phyloP scores from a whole-genome alignment of 2,329 filamentous ascomycete genomes.

The Aureobasidium sp. region DNA sequence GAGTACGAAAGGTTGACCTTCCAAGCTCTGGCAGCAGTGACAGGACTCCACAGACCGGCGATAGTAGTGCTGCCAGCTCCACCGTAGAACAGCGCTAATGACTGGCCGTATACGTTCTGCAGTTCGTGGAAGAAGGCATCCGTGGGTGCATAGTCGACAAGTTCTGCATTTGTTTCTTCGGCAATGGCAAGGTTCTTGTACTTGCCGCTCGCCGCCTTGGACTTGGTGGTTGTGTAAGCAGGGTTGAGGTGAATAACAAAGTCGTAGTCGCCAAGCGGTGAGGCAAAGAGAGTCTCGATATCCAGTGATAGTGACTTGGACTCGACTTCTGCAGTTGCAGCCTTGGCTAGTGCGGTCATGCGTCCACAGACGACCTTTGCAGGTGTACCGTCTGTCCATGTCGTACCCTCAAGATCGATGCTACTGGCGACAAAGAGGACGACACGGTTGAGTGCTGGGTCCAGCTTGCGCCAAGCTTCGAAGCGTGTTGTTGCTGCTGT shows the following conservation, averaged over 20 bases:
- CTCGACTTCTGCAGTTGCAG: slow-evolving; percentile 53
- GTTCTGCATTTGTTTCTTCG: slow-evolving; percentile 33
- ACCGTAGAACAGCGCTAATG: slow-evolving; percentile 73
- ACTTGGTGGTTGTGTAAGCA: slow-evolving; percentile 36
- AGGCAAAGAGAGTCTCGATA: slow-evolving; percentile 57
- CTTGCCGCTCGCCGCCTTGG: slow-evolving; percentile 32
- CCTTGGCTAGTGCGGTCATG: slow-evolving; percentile 72
- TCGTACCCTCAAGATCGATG: slow-evolving; percentile 65
- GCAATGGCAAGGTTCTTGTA: slow-evolving; percentile 76
- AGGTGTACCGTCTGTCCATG: slow-evolving; percentile 68
- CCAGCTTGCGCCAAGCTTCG: slow-evolving; percentile 76
- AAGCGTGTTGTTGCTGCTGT: slow-evolving; percentile 61
- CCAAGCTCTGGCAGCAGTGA: slow-evolving; percentile 49
- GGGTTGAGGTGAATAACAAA: slow-evolving; percentile 66
- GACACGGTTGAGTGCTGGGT: slow-evolving; percentile 77
- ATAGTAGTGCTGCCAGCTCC: slow-evolving; percentile 47
- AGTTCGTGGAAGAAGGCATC: slow-evolving; percentile 60
- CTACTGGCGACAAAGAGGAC: slow-evolving; percentile 76
- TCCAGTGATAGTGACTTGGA: slow-evolving; percentile 28
- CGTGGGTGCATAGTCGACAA: slow-evolving; percentile 51
- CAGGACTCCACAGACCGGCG: slow-evolving; percentile 58
- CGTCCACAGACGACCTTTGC: slow-evolving; percentile 76
- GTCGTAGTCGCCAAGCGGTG: slow-evolving; percentile 70
- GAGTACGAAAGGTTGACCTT: slow-evolving; percentile 63
- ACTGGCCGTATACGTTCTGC: slow-evolving; percentile 54